Evolutionary conservation across 164 flowering plant species (phyloP), one percentile per base, ranked within the genome.

Genomic region (Aristolochia fimbriata): DNA sequence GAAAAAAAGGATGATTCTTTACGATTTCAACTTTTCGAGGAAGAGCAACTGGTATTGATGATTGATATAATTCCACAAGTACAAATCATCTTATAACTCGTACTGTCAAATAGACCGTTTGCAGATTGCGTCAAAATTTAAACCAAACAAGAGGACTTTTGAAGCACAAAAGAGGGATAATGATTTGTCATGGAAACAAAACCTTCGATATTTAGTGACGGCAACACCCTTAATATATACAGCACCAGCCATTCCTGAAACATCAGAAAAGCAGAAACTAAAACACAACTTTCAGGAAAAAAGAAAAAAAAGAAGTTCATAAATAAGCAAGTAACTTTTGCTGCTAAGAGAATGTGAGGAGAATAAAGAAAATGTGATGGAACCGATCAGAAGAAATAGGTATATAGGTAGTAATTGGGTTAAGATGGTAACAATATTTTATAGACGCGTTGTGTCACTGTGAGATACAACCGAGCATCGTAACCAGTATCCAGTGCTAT

Each of bases 231-330:
- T 93, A 17, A 93, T 90, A 66, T 93, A 88, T 30, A 93, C 56
- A 60, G 98, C 97, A 27, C 98, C 98, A 0, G 96, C 74, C 97
- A 93, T 93, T 56, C 97, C 98, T 93, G 80, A 65, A 79, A 71
- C 10, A 53, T 46, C 52, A 73, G 23, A 13, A 24, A 71, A 61
- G 55, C 22, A 17, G 27, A 51, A 30, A 57, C 15, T 14, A 37
- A 10, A 41, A 0, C 53, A 17, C 2, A 50, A 10, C 2, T n/a
- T 50, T 22, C 22, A 16, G 20, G 16, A 22, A 50, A 50, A 1
- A 22, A n/a, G n/a, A 5, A 50, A 0, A 22, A n/a, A n/a, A 5
- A 50, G 0, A 19, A 50, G 7, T 7, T 17, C 23, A 50, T 6
- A 8, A 19, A 17, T 12, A 50, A n/a, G 21, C 22, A n/a, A 50